phyloP scores from a whole-genome alignment of 495 filamentous ascomycete genomes.

The Margaritispora aquatica region DNA sequence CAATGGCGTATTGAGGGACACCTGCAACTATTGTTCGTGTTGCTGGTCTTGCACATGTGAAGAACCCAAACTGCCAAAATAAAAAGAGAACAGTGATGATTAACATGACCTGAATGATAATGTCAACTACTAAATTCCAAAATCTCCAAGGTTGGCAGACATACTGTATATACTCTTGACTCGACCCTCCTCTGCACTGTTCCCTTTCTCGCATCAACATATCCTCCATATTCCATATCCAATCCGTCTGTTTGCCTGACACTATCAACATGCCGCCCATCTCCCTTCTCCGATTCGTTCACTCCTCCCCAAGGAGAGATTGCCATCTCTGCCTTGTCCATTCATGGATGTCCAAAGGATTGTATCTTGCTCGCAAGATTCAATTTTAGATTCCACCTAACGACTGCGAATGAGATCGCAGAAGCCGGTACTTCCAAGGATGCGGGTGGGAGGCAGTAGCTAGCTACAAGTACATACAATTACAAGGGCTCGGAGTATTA shows the following conservation, averaged over 20 bases:
- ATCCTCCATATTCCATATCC: conserved; percentile 10
- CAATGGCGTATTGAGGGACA: conserved; percentile 42
- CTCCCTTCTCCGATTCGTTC: conserved; percentile 14
- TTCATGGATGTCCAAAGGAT: conserved; percentile 4
- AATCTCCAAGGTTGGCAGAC: neutral
- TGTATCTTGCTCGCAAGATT: neutral
- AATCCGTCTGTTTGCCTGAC: no score
- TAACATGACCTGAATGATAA: conserved; percentile 6
- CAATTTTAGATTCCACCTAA: conserved; percentile 5
- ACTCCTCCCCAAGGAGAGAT: neutral
- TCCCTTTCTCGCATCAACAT: neutral
- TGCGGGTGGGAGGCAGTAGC: neutral
- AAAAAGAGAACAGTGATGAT: conserved; percentile 4
- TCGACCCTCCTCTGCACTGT: neutral
- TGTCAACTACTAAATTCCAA: neutral
- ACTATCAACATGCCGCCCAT: neutral
- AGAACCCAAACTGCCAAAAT: conserved; percentile 10
- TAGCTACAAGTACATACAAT: neutral
- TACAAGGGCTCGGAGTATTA: neutral
- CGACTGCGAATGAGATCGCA: neutral
- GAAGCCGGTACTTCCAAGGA: neutral
- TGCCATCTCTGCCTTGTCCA: conserved; percentile 8
- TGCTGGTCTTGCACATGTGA: conserved; percentile 2
- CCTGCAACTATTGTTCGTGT: conserved; percentile 6
- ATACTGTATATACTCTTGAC: conserved; percentile 8